Conservation (phyloP, 345 rosid species). For the Citrus mangshanensis region DNA sequence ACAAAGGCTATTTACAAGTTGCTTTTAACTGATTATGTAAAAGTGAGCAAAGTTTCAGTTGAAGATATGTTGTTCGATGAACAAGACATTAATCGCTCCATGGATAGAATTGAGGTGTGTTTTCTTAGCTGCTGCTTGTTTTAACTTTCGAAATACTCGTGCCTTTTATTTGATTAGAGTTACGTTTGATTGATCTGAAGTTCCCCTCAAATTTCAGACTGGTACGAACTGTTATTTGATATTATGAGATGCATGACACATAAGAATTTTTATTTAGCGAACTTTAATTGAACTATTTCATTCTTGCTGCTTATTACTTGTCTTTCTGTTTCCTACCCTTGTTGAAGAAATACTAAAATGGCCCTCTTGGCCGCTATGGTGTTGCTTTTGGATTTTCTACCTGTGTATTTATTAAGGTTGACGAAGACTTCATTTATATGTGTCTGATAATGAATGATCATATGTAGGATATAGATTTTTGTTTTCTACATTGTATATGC, state of each 20-base stretch:
- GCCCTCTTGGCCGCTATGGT: neutral
- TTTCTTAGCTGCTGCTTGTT: neutral
- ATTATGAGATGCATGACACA: neutral
- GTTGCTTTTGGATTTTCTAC: neutral
- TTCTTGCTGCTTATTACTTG: too few relatives aligned
- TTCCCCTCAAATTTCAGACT: neutral
- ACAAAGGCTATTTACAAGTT: slow-evolving; percentile 92
- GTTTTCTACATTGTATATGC: neutral
- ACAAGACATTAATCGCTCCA: slow-evolving; percentile 78
- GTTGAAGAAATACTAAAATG: neutral
- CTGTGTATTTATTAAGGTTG: neutral
- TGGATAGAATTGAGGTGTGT: slow-evolving; percentile 93
- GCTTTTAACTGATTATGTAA: slow-evolving; percentile 85
- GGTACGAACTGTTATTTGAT: neutral
- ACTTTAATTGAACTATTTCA: neutral
- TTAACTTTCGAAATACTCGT: neutral
- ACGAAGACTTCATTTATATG: neutral
- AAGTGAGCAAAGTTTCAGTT: slow-evolving; percentile 95
- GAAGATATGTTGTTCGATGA: slow-evolving; percentile 97
- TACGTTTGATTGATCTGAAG: neutral
- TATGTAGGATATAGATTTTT: neutral
- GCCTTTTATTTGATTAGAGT: neutral
- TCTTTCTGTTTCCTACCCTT: neutral
- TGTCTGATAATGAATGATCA: neutral
- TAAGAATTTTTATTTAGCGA: neutral